Conservation (phyloP, 1,284 basidiomycete species). For the Nidula niveotomentosa region DNA sequence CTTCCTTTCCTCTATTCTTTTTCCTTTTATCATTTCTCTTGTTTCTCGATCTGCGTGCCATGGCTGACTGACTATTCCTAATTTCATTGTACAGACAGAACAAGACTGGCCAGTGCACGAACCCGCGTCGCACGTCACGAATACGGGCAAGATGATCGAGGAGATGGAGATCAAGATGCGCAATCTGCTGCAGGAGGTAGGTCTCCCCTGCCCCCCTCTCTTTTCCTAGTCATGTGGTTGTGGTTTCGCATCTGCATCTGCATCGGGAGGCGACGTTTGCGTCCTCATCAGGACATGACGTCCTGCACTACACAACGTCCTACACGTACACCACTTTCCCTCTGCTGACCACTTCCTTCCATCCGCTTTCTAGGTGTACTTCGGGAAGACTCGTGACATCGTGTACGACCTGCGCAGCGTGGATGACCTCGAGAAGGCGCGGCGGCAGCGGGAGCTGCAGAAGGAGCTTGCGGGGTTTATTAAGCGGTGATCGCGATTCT, state of each 20-base stretch:
- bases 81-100: constrained; percentile 61
- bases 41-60: too few species aligned
- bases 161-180: constrained; percentile 99
- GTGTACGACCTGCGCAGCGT: constrained; percentile 89
- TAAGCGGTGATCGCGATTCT: constrained; percentile 47
- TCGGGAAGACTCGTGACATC: constrained; percentile 96
- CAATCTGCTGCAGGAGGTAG: constrained; percentile 86
- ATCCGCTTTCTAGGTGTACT: constrained; percentile 72
- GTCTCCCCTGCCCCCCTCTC: constrained; percentile 12
- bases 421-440: constrained; percentile 83
- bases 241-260: not conserved
- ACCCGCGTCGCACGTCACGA: constrained; percentile 82
- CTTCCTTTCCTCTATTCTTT: too few species aligned
- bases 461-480: constrained; percentile 94
- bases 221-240: not conserved
- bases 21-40: too few species aligned
- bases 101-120: constrained; percentile 83
- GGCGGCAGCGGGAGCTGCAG: constrained; percentile 84
- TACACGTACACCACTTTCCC: too few species aligned
- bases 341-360: not conserved
- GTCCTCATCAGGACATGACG: too few species aligned
- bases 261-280: too few species aligned
- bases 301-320: too few species aligned
- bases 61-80: too few species aligned
- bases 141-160: constrained; percentile 94